phyloP scores from a whole-genome alignment of 768 basidiomycete species.

The Boletales sp. region DNA sequence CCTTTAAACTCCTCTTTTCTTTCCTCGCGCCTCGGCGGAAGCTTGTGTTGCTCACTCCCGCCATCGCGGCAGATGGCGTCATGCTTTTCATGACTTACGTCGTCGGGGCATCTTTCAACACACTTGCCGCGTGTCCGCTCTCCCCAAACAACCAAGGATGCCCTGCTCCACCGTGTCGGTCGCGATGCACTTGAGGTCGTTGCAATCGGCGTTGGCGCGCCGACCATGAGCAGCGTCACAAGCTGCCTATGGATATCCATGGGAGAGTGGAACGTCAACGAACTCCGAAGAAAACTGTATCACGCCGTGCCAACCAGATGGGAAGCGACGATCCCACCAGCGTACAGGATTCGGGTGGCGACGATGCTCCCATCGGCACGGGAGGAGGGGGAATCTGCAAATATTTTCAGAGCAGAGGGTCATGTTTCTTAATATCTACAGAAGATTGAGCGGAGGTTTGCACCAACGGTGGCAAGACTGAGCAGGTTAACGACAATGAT shows the following conservation, averaged over 20 bases:
- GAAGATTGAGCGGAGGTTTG: too few species aligned
- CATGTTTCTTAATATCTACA: too few species aligned
- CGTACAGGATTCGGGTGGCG: constrained; percentile 33
- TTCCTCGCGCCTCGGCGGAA: constrained; percentile 59
- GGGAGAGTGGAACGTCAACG: constrained; percentile 75
- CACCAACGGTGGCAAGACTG: too few species aligned
- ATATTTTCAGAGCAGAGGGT: too few species aligned
- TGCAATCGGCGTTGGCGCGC: constrained; percentile 59
- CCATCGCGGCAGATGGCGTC: constrained; percentile 60
- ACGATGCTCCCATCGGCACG: constrained; percentile 54
- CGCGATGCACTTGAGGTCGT: constrained; percentile 63
- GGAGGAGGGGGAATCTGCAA: too few species aligned
- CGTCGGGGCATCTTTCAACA: constrained; percentile 72
- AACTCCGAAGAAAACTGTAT: constrained; percentile 68
- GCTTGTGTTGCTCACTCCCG: constrained; percentile 59
- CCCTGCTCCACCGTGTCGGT: constrained; percentile 55
- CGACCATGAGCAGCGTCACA: constrained; percentile 71
- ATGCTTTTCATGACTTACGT: constrained; percentile 86
- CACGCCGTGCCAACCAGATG: constrained; percentile 61
- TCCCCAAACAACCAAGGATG: constrained; percentile 42
- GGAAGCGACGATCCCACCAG: constrained; percentile 47
- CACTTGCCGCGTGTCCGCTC: constrained; percentile 59
- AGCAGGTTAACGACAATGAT: too few species aligned
- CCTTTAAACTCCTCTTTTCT: constrained; percentile 64
- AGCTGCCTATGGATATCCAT: constrained; percentile 83